These are phyloP conservation scores for Dactylorhiza incarnata DNA, from an alignment of 106 monocot genomes.

Conservation along the genomic window DNA sequence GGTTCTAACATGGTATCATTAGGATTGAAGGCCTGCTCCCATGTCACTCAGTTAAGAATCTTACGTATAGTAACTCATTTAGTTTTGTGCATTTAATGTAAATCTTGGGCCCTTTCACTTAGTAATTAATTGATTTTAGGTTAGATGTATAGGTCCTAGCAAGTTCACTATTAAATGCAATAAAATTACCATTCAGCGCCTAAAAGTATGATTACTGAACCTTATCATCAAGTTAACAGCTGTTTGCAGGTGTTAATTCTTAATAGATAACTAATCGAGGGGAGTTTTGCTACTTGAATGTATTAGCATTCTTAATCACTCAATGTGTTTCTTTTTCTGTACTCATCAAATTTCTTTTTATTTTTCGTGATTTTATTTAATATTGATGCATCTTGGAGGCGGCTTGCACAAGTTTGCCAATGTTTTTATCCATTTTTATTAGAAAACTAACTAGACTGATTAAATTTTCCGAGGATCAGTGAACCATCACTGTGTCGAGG, in stretches of 20 bases:
- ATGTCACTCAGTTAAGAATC: too few species aligned
- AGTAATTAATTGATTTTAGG: too few species aligned
- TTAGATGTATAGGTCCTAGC: too few species aligned
- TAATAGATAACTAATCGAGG: neutral
- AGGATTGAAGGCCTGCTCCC: too few species aligned
- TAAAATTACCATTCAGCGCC: neutral
- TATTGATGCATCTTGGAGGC: neutral
- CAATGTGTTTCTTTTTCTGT: neutral
- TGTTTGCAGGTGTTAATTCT: neutral
- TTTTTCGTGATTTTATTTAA: neutral
- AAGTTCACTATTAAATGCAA: neutral
- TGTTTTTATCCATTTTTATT: neutral
- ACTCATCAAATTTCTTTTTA: neutral
- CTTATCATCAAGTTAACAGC: neutral
- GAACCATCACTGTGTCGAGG: neutral
- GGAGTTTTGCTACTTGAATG: neutral
- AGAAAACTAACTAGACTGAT: too few species aligned
- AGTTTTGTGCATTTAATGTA: too few species aligned
- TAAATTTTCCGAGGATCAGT: neutral
- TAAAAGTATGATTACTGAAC: neutral
- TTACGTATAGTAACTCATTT: too few species aligned
- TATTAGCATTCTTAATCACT: neutral
- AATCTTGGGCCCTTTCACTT: too few species aligned
- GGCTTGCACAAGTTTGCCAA: neutral
- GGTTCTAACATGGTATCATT: too few species aligned